phyloP scores from a whole-genome alignment of 306 rosid genomes.

The Cucumis sativus region DNA sequence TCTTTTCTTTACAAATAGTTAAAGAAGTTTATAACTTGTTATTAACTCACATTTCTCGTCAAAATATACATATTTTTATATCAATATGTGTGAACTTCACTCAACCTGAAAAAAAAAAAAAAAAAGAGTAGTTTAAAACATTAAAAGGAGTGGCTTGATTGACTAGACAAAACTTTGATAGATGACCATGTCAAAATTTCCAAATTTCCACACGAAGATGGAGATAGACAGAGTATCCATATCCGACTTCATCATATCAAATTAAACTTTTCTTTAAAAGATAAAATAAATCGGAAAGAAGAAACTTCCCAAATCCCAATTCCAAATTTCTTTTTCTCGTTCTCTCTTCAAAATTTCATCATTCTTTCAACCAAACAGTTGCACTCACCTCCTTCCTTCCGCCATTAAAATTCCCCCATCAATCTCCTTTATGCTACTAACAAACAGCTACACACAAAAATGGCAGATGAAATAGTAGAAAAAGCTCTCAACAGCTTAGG shows the following conservation, averaged over 20 bases:
- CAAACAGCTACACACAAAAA: background rate
- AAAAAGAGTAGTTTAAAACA: too few relatives aligned
- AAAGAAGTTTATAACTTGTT: too few relatives aligned
- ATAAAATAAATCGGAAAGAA: too few relatives aligned
- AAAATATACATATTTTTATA: too few relatives aligned
- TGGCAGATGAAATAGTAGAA: slow-evolving; percentile 23
- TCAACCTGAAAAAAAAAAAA: too few relatives aligned
- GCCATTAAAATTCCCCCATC: background rate
- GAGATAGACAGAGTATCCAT: too few relatives aligned
- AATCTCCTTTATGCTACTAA: background rate
- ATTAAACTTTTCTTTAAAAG: too few relatives aligned
- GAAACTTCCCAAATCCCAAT: background rate
- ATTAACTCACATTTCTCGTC: too few relatives aligned
- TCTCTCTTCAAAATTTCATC: background rate
- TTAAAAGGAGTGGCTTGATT: background rate
- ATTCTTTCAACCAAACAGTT: background rate
- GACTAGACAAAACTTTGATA: background rate
- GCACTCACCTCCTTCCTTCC: too few relatives aligned
- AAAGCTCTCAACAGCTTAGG: slow-evolving; percentile 56
- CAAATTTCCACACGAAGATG: background rate
- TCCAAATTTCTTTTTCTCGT: background rate
- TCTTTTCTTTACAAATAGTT: too few relatives aligned
- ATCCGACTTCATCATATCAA: too few relatives aligned
- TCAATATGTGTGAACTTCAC: too few relatives aligned
- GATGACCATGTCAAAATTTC: background rate